A percentile compares a stretch with the other conserved stretches of the same genome.
Conservation (phyloP, 495 filamentous ascomycete genomes). For the Hyaloscypha hepaticicola region DNA sequence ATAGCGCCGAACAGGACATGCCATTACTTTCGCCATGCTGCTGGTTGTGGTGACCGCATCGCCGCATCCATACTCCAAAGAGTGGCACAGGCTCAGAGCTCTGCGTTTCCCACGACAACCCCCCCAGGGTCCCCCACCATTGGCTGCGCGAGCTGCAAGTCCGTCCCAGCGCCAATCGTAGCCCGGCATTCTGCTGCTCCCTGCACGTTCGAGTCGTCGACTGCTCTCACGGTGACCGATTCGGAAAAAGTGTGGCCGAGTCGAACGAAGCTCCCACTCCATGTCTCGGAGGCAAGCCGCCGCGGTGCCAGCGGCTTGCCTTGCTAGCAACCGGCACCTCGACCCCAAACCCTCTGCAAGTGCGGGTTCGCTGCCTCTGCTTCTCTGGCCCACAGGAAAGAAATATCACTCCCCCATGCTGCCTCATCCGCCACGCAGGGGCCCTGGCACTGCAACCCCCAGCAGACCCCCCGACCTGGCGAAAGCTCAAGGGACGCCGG, state of each 20-base stretch:
- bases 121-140: not conserved
- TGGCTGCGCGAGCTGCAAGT: not conserved
- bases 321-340: not conserved
- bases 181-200: not conserved
- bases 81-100: not conserved
- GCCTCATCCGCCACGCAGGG: not conserved
- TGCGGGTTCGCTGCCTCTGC: not conserved
- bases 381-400: not conserved
- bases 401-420: not conserved
- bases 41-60: not conserved
- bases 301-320: slow-evolving; percentile 1
- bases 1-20: not conserved
- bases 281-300: slow-evolving; percentile 26
- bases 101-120: not conserved
- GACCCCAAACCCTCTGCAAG: not conserved
- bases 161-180: not conserved
- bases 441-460: not conserved
- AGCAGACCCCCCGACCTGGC: not conserved
- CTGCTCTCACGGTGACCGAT: slow-evolving; percentile 6
- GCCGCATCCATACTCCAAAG: not conserved
- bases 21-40: not conserved
- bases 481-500: slow-evolving; percentile 1
- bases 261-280: not conserved
- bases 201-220: not conserved
- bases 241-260: slow-evolving; percentile 31